Evolutionary conservation across 2,329 filamentous ascomycete species (phyloP).

Genomic region (Aspergillus phoenicis): DNA sequence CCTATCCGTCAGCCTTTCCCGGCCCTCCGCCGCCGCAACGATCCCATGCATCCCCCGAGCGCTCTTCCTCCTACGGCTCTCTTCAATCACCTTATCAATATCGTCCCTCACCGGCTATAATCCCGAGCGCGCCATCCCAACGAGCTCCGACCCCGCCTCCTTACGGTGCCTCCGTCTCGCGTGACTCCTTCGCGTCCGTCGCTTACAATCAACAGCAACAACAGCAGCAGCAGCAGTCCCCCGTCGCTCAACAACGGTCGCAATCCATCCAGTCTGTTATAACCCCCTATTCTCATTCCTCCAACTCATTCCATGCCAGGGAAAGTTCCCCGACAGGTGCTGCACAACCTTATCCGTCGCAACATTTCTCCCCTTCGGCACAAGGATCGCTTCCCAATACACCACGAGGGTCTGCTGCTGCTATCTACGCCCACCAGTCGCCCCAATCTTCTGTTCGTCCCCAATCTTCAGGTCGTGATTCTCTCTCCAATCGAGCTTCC

Average conservation of each 20-base stretch:
- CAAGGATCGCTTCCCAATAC: conserved; percentile 52
- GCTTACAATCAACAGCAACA: conserved; percentile 34
- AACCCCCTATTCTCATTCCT: conserved; percentile 37
- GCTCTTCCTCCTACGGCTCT: conserved; percentile 42
- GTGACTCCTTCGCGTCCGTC: conserved; percentile 38
- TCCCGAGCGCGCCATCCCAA: conserved; percentile 33
- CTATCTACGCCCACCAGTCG: conserved; percentile 37
- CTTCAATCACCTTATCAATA: conserved; percentile 46
- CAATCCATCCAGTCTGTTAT: conserved; percentile 45
- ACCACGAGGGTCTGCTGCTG: conserved; percentile 50
- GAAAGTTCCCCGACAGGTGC: conserved; percentile 39
- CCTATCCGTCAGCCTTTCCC: conserved; percentile 32
- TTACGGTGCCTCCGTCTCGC: conserved; percentile 35
- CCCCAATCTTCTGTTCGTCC: conserved; percentile 41
- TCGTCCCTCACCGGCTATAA: conserved; percentile 35
- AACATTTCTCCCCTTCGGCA: conserved; percentile 37
- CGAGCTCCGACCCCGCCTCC: conserved; percentile 38
- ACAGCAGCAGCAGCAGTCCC: conserved; percentile 39
- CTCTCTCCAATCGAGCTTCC: conserved; percentile 33
- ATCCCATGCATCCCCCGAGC: conserved; percentile 48
- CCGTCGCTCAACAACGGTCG: conserved; percentile 41
- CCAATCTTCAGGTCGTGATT: conserved; percentile 42
- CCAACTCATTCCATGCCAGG: conserved; percentile 37
- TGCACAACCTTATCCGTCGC: conserved; percentile 35
- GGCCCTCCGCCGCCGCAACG: conserved; percentile 41